Base-by-base conservation (phyloP, 495 filamentous ascomycete species). In the Tuber borchii region DNA sequence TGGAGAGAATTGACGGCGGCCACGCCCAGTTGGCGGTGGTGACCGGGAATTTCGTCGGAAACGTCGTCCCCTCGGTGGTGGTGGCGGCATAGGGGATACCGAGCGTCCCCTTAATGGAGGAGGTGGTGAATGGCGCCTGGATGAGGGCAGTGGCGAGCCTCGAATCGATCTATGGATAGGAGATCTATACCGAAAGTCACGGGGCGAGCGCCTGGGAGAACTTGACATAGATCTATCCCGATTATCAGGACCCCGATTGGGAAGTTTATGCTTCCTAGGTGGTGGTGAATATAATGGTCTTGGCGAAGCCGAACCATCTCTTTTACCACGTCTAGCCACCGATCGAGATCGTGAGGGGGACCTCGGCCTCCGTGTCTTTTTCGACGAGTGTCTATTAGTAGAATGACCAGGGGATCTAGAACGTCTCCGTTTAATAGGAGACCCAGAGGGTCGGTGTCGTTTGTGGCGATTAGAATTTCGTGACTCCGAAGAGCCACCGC, bases 381-480 rank as follows among this genome's bases (percentile, higher is more conserved):
- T 82, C 20, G 56, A 65, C 34, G 56, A 65, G 40, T 77, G 72
- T n/a, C 82, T 82, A 46, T 76, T 78, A 70, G 77, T 76, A 34
- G 75, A 76, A 72, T 82, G 80, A 16, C 80, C 80, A 1, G 81
- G 81, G 74, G 81, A 82, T 26, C 81, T 72, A 42, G 80, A 82
- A 39, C 81, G 79, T 69, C 80, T 79, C 34, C 81, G 80, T 75
- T 82, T 82, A 43, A 73, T 73, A 71, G 77, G 81, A 4, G 81
- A 82, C 73, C 77, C 72, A 61, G 81, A 82, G 22, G 73, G 73
- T 72, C 82, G 77, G 17, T 80, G 75, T 42, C 79, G 72, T 73
- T 80, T 82, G 48, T 82, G 80, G n/a, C 80, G 80, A 74, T 82
- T 65, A 26, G 77, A 74, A 78, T 82, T 77, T 16, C 80, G 81